Conservation (phyloP, 2,329 filamentous ascomycete species). For the Fusarium sp. region DNA sequence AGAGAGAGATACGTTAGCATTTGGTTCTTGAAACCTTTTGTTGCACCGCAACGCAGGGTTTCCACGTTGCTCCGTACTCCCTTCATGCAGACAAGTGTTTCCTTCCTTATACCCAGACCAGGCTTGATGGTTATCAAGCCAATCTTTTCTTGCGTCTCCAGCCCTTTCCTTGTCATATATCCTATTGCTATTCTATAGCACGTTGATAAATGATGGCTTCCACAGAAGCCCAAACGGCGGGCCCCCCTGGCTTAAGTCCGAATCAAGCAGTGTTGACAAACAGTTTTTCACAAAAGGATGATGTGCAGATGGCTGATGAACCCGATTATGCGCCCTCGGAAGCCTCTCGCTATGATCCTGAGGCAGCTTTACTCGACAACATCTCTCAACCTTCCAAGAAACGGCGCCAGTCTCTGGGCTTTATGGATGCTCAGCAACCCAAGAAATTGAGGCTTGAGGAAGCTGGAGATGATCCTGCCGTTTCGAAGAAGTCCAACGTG, state of each 20-base stretch:
- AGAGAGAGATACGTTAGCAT: not conserved
- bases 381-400: conserved; percentile 26
- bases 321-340: conserved; percentile 29
- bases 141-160: conserved; percentile 14
- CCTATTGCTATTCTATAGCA: conserved; percentile 4
- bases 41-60: conserved; percentile 14
- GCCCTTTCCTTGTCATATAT: not conserved
- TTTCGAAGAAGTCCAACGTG: conserved; percentile 17
- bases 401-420: conserved; percentile 39
- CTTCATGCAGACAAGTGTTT: conserved; percentile 48
- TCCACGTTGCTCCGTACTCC: conserved; percentile 14
- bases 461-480: conserved; percentile 19
- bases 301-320: conserved; percentile 28
- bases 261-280: conserved; percentile 18
- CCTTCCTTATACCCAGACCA: conserved; percentile 7
- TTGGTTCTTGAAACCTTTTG: conserved; percentile 2
- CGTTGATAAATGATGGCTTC: conserved; percentile 30
- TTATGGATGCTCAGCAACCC: conserved; percentile 20
- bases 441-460: conserved; percentile 43
- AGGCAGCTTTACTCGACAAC: conserved; percentile 21
- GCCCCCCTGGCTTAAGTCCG: conserved; percentile 22
- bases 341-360: conserved; percentile 27
- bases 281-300: conserved; percentile 13
- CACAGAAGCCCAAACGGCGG: conserved; percentile 9
- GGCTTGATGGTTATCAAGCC: conserved; percentile 30